A percentile compares a stretch with the other conserved stretches of the same genome.
Evolutionary conservation across 2,329 filamentous ascomycete species (phyloP).

Genomic region (Sporothrix brunneoviolacea): DNA sequence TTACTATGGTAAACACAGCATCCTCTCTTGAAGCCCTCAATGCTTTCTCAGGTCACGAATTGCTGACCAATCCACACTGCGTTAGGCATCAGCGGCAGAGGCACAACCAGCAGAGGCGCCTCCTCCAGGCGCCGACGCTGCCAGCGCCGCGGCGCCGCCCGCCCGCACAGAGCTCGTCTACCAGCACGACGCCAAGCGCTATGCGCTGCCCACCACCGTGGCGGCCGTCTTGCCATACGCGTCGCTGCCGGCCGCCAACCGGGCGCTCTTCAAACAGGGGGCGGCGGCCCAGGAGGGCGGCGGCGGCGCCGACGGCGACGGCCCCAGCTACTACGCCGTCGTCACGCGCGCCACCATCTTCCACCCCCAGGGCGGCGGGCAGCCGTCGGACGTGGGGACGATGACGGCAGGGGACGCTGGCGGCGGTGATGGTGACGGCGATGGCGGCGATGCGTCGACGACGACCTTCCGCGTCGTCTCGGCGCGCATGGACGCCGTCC

Average conservation of each 20-base stretch:
- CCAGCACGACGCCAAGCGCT: slow-evolving; percentile 37
- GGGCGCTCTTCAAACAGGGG: slow-evolving; percentile 53
- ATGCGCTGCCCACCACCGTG: slow-evolving; percentile 37
- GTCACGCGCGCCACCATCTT: slow-evolving; percentile 63
- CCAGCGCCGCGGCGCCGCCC: too few relatives aligned
- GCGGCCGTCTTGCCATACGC: slow-evolving; percentile 42
- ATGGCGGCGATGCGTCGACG: too few relatives aligned
- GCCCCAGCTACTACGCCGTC: slow-evolving; percentile 41
- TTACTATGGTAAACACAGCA: too few relatives aligned
- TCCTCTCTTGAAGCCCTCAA: too few relatives aligned
- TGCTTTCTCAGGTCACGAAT: too few relatives aligned
- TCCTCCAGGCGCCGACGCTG: too few relatives aligned
- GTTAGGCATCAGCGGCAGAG: too few relatives aligned
- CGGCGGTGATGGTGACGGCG: slow-evolving; percentile 7
- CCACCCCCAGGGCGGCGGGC: slow-evolving; percentile 67
- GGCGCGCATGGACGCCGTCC: slow-evolving; percentile 48
- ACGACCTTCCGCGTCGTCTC: slow-evolving; percentile 49
- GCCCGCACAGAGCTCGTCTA: slow-evolving; percentile 37
- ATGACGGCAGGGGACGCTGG: slow-evolving; percentile 35
- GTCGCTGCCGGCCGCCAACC: slow-evolving; percentile 44
- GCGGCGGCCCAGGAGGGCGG: slow-evolving; percentile 29
- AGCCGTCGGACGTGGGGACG: slow-evolving; percentile 60
- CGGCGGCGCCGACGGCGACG: neutral
- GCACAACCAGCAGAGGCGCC: too few relatives aligned
- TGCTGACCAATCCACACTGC: too few relatives aligned